These are phyloP conservation scores for Solanum chilense DNA, from an alignment of 257 asterid species.

Conservation along the genomic window DNA sequence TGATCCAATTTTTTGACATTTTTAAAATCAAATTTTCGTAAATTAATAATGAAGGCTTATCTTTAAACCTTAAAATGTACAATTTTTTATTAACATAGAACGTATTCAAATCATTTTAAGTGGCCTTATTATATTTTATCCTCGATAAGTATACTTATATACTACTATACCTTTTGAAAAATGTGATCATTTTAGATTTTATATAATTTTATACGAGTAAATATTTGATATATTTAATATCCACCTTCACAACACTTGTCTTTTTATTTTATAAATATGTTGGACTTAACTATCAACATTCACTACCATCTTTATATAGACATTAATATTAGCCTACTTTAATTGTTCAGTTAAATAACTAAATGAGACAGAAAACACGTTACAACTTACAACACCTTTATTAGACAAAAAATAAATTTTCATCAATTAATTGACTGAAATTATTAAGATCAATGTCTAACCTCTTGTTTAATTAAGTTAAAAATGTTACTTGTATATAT, in stretches of 20 bases:
- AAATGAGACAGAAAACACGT: background rate
- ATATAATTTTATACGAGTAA: background rate
- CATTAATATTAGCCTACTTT: background rate
- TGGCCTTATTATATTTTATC: background rate
- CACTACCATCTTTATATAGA: too few relatives aligned
- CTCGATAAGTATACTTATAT: background rate
- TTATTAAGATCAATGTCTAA: background rate
- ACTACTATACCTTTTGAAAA: too few relatives aligned
- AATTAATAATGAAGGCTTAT: background rate
- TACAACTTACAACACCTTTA: background rate
- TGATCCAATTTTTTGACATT: background rate
- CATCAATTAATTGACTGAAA: background rate
- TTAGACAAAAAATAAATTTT: background rate
- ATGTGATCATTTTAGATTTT: background rate
- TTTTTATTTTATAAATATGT: too few relatives aligned
- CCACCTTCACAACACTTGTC: too few relatives aligned
- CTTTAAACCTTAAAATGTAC: background rate
- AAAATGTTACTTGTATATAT: background rate
- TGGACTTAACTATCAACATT: too few relatives aligned
- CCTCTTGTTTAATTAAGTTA: background rate
- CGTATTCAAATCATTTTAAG: background rate
- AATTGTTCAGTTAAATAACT: background rate
- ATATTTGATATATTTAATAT: background rate
- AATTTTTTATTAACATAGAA: fast-evolving
- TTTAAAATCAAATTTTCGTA: background rate